Conservation (phyloP, 2,329 filamentous ascomycete genomes). For the Fusarium hostae region DNA sequence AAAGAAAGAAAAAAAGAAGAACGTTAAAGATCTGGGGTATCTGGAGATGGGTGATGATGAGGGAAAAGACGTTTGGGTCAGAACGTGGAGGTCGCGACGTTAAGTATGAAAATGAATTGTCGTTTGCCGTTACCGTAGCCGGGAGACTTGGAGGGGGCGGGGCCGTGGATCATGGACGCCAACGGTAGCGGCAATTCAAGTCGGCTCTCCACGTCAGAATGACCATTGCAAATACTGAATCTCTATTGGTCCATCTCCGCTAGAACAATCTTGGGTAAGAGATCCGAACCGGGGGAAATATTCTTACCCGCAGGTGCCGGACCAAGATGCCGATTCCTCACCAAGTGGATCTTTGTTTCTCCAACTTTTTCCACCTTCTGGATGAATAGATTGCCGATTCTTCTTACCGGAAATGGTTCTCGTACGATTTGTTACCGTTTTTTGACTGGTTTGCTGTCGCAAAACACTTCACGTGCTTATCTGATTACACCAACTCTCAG, state of each 20-base stretch:
- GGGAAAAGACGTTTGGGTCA: background rate
- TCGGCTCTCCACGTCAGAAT: constrained; percentile 34
- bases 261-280: constrained; percentile 13
- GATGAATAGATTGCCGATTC: constrained; percentile 29
- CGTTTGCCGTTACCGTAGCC: constrained; percentile 35
- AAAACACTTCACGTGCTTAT: background rate
- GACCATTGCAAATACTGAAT: constrained; percentile 19
- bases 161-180: constrained; percentile 23
- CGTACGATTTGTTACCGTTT: constrained; percentile 21
- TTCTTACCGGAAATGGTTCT: constrained; percentile 10
- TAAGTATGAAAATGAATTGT: constrained; percentile 8
- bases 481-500: background rate
- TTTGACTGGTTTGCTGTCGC: background rate
- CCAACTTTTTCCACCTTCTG: constrained; percentile 3
- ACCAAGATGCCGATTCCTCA: constrained; percentile 13
- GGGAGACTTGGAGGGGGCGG: constrained; percentile 32
- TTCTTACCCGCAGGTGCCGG: constrained; percentile 32
- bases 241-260: background rate
- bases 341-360: constrained; percentile 33
- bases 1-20: background rate
- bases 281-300: constrained; percentile 24
- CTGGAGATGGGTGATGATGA: background rate
- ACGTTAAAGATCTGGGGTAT: constrained; percentile 6
- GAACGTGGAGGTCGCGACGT: constrained; percentile 4
- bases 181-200: constrained; percentile 34